Base-by-base conservation (phyloP, 495 filamentous ascomycete genomes). In the Hyaloscypha hepaticicola region DNA sequence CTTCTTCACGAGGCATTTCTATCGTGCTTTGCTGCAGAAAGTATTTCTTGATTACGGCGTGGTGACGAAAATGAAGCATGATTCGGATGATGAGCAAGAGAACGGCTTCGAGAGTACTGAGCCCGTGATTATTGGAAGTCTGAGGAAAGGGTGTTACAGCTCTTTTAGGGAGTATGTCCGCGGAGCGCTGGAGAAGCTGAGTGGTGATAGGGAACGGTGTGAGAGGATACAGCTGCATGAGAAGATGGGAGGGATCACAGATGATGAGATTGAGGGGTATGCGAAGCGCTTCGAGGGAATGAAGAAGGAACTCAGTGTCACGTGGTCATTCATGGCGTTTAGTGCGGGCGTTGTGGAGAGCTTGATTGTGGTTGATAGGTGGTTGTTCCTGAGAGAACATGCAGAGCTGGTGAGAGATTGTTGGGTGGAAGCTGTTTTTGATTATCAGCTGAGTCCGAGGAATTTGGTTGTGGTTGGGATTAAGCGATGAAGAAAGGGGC, bases 251-350 rank as follows among this genome's bases (percentile, higher is more conserved):
- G 73, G 75, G 29, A 78, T 96, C 63, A 87, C 85, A 0, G 90
- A 93, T 65, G 88, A 87, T 48, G 87, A 93, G 60, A 87, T 96
- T 60, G 76, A 79, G 21, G 74, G 61, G 50, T 97, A 97, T 72
- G 88, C 89, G 70, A 71, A 75, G 8, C 68, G 75, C 49, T 96
- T 87, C 73, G 69, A 68, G 33, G 77, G 78, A n/a, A 79, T 87
- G 65, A 92, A 88, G 79, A 89, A 93, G 69, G 87, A 96, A 68
- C 80, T 99, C 19, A 92, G 88, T 74, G 80, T 94, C 4, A 80
- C 92, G 38, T 99, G 95, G 95, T 90, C 82, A 68, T 75, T 99
- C 70, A 98, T 98, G 94, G 92, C 95, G 2, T 97, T 96, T 71
- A 95, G 91, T 71, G 91, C 96, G 8, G 84, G 84, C 11, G 87